These are phyloP conservation scores for Colletotrichum incanum DNA, from an alignment of 2,329 filamentous ascomycete genomes.

Conservation along the genomic window DNA sequence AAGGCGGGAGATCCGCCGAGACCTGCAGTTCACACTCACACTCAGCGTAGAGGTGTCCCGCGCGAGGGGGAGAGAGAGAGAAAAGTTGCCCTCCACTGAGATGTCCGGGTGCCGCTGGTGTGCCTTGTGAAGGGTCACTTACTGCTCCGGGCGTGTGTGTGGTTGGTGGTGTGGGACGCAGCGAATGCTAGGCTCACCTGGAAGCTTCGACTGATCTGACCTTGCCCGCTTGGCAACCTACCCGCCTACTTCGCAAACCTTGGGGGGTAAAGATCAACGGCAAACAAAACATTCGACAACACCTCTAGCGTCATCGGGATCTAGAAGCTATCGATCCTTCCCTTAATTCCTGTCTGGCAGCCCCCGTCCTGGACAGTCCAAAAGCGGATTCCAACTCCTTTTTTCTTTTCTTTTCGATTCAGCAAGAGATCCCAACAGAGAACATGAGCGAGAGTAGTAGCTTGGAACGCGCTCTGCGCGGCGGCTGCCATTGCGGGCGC, in stretches of 20 bases:
- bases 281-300: constrained; percentile 16
- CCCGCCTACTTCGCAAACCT: not conserved
- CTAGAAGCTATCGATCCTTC: not conserved
- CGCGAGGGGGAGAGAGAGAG: not conserved
- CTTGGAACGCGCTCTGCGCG: constrained; percentile 72
- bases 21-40: not conserved
- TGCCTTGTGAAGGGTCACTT: constrained; percentile 1
- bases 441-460: constrained; percentile 58
- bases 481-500: constrained; percentile 88
- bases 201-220: constrained; percentile 39
- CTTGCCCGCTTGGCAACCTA: constrained; percentile 10
- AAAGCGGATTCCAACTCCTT: not conserved
- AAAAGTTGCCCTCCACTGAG: not conserved
- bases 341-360: not conserved
- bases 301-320: not conserved
- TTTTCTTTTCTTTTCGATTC: not conserved
- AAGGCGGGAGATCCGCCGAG: constrained; percentile 34
- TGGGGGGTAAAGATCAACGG: constrained; percentile 29
- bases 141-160: constrained; percentile 7
- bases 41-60: not conserved
- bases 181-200: constrained; percentile 38
- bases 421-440: constrained; percentile 19
- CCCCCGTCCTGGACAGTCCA: not conserved
- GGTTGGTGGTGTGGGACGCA: constrained; percentile 21
- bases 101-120: constrained; percentile 3